Percentiles rank a stretch among this genome's conserved stretches.
Conservation (phyloP, 2,329 filamentous ascomycete species). For the Alternaria sp. region DNA sequence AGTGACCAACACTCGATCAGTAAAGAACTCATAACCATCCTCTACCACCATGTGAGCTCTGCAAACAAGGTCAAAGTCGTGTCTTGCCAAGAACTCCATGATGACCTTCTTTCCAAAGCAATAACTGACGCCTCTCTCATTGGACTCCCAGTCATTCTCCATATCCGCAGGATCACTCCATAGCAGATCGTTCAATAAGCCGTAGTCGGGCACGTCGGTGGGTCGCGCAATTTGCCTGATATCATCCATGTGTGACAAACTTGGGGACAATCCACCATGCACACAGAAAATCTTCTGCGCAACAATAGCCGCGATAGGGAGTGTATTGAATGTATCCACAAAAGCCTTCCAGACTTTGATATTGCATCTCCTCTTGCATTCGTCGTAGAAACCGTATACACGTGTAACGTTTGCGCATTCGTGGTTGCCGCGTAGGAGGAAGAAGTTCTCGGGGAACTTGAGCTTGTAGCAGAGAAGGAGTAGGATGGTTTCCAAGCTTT, state of each 20-base stretch:
- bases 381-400: slow-evolving; percentile 97
- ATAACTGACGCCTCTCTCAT: slow-evolving; percentile 96
- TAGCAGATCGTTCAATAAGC: slow-evolving; percentile 89
- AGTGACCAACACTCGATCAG: slow-evolving; percentile 91
- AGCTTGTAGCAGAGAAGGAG: slow-evolving; percentile 95
- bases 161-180: slow-evolving; percentile 99
- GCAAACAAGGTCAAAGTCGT: slow-evolving; percentile 97
- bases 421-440: slow-evolving; percentile 91
- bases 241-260: slow-evolving; percentile 95
- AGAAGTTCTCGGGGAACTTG: slow-evolving; percentile 97
- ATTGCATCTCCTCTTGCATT: slow-evolving; percentile 95
- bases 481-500: slow-evolving; percentile 93
- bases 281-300: slow-evolving; percentile 98
- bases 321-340: slow-evolving; percentile 93
- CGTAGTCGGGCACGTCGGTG: slow-evolving; percentile 97
- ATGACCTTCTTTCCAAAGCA: slow-evolving; percentile 99
- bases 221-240: slow-evolving; percentile 95
- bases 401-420: slow-evolving; percentile 96
- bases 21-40: slow-evolving; percentile 99
- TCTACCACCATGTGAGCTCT: slow-evolving; percentile 99
- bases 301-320: slow-evolving; percentile 96
- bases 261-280: slow-evolving; percentile 92
- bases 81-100: slow-evolving; percentile 89
- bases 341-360: slow-evolving; percentile 99
- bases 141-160: slow-evolving; percentile 97